Conservation (phyloP, 306 rosid genomes). For the Prunus padus region DNA sequence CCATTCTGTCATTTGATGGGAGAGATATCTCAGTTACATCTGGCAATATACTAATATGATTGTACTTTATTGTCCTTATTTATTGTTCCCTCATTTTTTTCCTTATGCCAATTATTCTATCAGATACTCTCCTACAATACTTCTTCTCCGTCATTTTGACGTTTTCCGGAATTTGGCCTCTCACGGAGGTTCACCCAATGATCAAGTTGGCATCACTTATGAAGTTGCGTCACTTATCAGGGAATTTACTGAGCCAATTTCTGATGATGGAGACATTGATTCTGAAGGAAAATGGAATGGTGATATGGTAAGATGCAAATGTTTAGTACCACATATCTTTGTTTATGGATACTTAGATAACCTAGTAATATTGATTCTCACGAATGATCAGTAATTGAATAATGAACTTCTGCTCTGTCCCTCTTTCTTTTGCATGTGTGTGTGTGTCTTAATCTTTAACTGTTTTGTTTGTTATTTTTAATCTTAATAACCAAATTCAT, state of each 20-base stretch:
- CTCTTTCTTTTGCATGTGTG: neutral
- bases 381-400: neutral
- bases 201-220: conserved; percentile 65
- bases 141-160: conserved; percentile 91
- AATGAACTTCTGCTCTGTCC: neutral
- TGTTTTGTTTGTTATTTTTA: neutral
- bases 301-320: conserved; percentile 61
- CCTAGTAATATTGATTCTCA: neutral
- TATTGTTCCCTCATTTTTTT: conserved; percentile 18
- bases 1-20: conserved; percentile 19
- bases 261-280: conserved; percentile 48
- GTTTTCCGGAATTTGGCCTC: conserved; percentile 69
- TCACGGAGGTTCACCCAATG: conserved; percentile 54
- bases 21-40: conserved; percentile 11
- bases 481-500: neutral
- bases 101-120: conserved; percentile 26
- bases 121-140: conserved; percentile 88
- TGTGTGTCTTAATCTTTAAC: neutral
- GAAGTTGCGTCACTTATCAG: conserved; percentile 82
- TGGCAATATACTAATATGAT: neutral
- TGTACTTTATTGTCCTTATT: neutral
- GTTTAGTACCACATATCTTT: neutral
- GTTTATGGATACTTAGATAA: neutral
- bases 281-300: conserved; percentile 40
- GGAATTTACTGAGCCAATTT: conserved; percentile 72